Evolutionary conservation across 108 stramenopile genomes (phyloP), one percentile per base, ranked within the genome.

Genomic region (Skeletonema grethae): DNA sequence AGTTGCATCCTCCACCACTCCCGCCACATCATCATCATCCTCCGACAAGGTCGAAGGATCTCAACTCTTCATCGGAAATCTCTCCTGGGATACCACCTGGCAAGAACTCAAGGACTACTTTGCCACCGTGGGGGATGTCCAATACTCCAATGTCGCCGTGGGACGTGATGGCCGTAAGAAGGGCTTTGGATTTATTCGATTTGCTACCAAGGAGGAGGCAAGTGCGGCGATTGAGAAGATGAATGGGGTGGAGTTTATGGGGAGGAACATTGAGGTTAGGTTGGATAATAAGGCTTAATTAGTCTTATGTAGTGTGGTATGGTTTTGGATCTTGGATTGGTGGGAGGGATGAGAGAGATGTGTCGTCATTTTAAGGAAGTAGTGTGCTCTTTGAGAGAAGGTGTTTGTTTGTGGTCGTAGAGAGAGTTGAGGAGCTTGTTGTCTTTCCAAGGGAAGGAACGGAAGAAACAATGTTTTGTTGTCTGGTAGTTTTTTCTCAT

Each of bases 111-210:
- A 97, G 76, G 96, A 98, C 70, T 86, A 92, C 69, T 96, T 98
- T 67, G 60, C 77, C 36, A 66, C 82, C 35, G 72, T 72, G 79
- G 93, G 92, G 3, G 89, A 88, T 6, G 87, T 96, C n/a, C 84
- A 85, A 10, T 81, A 85, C 29, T 91, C 93, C n/a, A 85, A 90
- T 39, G 91, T 95, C 43, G 83, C 67, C 35, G 66, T 77, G 24
- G 78, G 79, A 7, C 58, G 63, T 30, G 88, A 84, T 65, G 93
- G 92, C 10, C 76, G 82, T 36, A 89, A 87, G 50, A 90, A 87
- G 69, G 97, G 97, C n/a, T 97, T 79, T 73, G 98, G 95, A 18
- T 93, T 88, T 28, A 93, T 98, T 10, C 85, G 91, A n/a, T 97
- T 90, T 72, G 69, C 56, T 10, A 79, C 76, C 6, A 83, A 88